Evolutionary conservation across 164 flowering plant species (phyloP).

Genomic region (Vitis rupestris): DNA sequence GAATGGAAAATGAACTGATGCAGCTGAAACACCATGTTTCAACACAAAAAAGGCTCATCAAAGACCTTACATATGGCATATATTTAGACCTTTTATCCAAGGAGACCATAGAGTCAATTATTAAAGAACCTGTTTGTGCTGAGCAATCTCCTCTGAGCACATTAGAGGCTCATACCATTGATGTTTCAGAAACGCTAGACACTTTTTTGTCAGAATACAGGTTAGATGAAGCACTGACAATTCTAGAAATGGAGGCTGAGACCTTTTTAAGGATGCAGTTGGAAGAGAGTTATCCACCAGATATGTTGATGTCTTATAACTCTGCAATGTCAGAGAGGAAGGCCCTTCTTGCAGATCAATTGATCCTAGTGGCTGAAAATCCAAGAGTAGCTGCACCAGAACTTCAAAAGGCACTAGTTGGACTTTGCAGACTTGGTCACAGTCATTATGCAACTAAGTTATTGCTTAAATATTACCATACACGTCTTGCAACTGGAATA

Average conservation of each 20-base stretch:
- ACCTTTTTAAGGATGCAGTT: constrained; percentile 22
- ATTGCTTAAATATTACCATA: constrained; percentile 54
- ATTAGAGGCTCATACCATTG: constrained; percentile 35
- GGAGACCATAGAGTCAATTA: constrained; percentile 30
- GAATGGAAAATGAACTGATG: constrained; percentile 43
- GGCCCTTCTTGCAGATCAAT: constrained; percentile 39
- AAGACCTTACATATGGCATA: constrained; percentile 34
- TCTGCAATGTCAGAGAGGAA: constrained; percentile 42
- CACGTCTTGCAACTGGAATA: constrained; percentile 39
- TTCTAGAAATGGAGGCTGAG: constrained; percentile 41
- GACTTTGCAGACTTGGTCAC: constrained; percentile 53
- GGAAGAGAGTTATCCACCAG: constrained; percentile 24
- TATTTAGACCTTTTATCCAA: constrained; percentile 29
- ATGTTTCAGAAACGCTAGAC: constrained; percentile 51
- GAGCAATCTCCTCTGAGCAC: constrained; percentile 19
- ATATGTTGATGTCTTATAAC: constrained; percentile 28
- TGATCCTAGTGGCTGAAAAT: constrained; percentile 40
- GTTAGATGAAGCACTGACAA: constrained; percentile 50
- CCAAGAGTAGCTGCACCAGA: constrained; percentile 49
- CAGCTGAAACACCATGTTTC: constrained; percentile 38
- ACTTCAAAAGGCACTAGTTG: constrained; percentile 48
- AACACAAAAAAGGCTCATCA: constrained; percentile 40
- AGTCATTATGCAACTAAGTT: constrained; percentile 42
- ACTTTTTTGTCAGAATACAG: constrained; percentile 50
- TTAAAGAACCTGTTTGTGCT: constrained; percentile 25